These are phyloP conservation scores for Isatis tinctoria DNA, from an alignment of 345 rosid genomes.

Conservation along the genomic window DNA sequence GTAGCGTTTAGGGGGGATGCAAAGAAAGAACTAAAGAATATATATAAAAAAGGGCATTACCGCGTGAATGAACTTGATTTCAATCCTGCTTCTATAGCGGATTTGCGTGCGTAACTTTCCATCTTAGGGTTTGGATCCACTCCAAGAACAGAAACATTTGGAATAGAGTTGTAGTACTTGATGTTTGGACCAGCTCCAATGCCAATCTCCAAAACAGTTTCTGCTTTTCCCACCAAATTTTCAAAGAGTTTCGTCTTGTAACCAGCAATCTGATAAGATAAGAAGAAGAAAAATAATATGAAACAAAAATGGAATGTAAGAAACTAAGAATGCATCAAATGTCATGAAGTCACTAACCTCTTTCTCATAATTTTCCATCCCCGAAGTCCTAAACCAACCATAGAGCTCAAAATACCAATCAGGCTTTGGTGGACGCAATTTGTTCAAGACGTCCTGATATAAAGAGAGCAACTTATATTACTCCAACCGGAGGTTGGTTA, in stretches of 20 bases:
- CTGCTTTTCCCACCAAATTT: slow-evolving; percentile 52
- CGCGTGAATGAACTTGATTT: slow-evolving; percentile 54
- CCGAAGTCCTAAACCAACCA: slow-evolving; percentile 42
- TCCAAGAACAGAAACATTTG: slow-evolving; percentile 51
- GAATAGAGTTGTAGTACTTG: slow-evolving; percentile 47
- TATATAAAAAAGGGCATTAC: slow-evolving; percentile 24
- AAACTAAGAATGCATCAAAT: neutral
- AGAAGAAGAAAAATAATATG: neutral
- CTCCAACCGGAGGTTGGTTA: too few species aligned
- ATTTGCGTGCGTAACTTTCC: slow-evolving; percentile 58
- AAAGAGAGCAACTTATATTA: too few species aligned
- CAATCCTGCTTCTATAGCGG: slow-evolving; percentile 60
- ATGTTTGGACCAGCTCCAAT: slow-evolving; percentile 81
- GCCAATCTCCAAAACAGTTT: slow-evolving; percentile 70
- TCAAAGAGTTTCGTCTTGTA: slow-evolving; percentile 56
- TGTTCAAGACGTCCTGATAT: slow-evolving; percentile 40
- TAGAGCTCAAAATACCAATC: slow-evolving; percentile 72
- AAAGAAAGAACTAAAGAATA: neutral
- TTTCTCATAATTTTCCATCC: slow-evolving; percentile 54
- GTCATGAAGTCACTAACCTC: slow-evolving; percentile 38
- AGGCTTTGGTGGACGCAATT: slow-evolving; percentile 60
- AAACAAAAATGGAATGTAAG: neutral
- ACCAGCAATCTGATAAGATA: slow-evolving; percentile 43
- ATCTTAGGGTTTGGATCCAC: slow-evolving; percentile 69
- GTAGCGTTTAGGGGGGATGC: neutral